A percentile compares a stretch with the other conserved stretches of the same genome.
Conservation (phyloP, 306 rosid genomes). For the Prinsepia uniflora region DNA sequence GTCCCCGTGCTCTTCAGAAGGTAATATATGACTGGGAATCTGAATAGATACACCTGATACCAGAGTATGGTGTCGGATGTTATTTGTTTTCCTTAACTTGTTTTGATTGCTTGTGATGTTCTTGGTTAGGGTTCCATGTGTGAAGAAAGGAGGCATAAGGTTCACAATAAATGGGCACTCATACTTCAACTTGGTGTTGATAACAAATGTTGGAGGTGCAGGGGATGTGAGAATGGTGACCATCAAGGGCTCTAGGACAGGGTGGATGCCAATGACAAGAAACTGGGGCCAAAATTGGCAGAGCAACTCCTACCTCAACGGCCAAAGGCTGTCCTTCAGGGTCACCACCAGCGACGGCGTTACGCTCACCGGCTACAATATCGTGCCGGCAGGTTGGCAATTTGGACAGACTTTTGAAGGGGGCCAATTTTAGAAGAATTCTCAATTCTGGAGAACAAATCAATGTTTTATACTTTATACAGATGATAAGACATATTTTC, state of each 20-base stretch:
- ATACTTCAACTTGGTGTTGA: slow-evolving; percentile 36
- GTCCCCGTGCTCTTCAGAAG: slow-evolving; percentile 40
- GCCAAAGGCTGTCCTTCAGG: slow-evolving; percentile 37
- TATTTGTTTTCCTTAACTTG: too few species aligned
- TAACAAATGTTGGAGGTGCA: slow-evolving; percentile 35
- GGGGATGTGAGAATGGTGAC: slow-evolving; percentile 29
- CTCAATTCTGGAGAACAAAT: not conserved
- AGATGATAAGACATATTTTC: not conserved
- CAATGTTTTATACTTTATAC: not conserved
- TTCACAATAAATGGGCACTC: slow-evolving; percentile 45
- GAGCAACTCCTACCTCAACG: slow-evolving; percentile 35
- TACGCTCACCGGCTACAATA: slow-evolving; percentile 21
- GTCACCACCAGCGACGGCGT: slow-evolving; percentile 32
- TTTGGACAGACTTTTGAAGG: slow-evolving; percentile 46
- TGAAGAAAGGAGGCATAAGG: slow-evolving; percentile 41
- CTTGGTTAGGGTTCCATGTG: slow-evolving; percentile 30
- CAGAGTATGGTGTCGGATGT: too few species aligned
- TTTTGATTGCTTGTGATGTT: not conserved
- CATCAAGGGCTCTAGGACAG: slow-evolving; percentile 28
- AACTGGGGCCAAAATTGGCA: slow-evolving; percentile 48
- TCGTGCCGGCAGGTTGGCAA: slow-evolving; percentile 30
- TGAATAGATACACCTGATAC: too few species aligned
- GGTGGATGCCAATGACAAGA: slow-evolving; percentile 39
- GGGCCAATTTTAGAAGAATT: slow-evolving; percentile 19
- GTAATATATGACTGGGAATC: slow-evolving; percentile 2